Conservation (phyloP, 2,329 filamentous ascomycete genomes). For the Hypomyces perniciosus region DNA sequence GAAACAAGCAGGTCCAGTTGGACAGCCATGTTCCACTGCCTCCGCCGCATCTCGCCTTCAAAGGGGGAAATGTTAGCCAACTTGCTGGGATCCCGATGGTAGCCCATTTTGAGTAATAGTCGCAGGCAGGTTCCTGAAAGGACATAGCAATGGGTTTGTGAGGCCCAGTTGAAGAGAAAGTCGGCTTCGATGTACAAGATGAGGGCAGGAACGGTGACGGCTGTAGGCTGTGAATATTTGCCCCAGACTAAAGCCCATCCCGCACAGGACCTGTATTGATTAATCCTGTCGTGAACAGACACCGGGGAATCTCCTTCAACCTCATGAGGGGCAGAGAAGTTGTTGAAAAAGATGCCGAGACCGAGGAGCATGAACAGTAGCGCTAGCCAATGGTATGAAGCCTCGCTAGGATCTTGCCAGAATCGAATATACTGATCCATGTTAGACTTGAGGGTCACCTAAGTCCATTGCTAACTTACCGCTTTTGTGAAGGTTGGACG, state of each 20-base stretch:
- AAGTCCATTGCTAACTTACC: slow-evolving; percentile 22
- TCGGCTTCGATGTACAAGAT: slow-evolving; percentile 48
- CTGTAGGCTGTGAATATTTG: slow-evolving; percentile 45
- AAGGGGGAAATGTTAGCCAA: slow-evolving; percentile 45
- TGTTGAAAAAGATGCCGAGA: slow-evolving; percentile 40
- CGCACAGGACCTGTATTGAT: slow-evolving; percentile 42
- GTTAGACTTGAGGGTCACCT: not conserved
- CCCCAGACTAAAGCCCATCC: slow-evolving; percentile 46
- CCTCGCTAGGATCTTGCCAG: slow-evolving; percentile 36
- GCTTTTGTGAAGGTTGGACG: slow-evolving; percentile 44
- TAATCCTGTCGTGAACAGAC: slow-evolving; percentile 39
- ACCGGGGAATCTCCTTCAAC: slow-evolving; percentile 34
- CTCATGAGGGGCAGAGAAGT: slow-evolving; percentile 38
- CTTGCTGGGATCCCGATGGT: slow-evolving; percentile 50
- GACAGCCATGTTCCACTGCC: slow-evolving; percentile 47
- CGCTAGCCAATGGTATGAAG: slow-evolving; percentile 43
- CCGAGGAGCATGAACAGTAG: slow-evolving; percentile 44
- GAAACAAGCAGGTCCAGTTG: slow-evolving; percentile 60
- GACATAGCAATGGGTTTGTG: slow-evolving; percentile 50
- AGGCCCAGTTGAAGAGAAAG: slow-evolving; percentile 45
- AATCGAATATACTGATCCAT: slow-evolving; percentile 41
- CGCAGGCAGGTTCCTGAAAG: slow-evolving; percentile 45
- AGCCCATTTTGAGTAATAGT: slow-evolving; percentile 52
- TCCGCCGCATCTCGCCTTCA: slow-evolving; percentile 48
- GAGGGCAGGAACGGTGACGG: slow-evolving; percentile 44